phyloP scores from a whole-genome alignment of 1,284 basidiomycete genomes.

The Hypsizygus ulmarius region DNA sequence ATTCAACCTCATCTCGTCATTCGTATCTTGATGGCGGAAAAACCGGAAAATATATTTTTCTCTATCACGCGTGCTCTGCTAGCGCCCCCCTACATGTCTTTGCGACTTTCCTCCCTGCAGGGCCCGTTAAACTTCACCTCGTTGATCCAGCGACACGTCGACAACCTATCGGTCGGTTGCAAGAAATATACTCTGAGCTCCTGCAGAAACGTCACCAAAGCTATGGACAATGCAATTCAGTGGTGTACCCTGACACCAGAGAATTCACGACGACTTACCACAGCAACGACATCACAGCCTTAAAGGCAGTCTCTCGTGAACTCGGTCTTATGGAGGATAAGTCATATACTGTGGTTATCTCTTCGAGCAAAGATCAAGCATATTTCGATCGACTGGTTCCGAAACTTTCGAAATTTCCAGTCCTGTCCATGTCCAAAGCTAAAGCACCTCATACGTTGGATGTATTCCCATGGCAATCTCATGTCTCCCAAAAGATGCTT shows the following conservation, averaged over 20 bases:
- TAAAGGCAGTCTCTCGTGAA: constrained; percentile 90
- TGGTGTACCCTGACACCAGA: constrained; percentile 72
- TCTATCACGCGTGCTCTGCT: constrained; percentile 85
- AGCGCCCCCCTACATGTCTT: constrained; percentile 86
- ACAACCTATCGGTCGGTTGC: constrained; percentile 77
- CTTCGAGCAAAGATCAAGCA: constrained; percentile 79
- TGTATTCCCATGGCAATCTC: constrained; percentile 75
- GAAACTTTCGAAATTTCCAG: constrained; percentile 82
- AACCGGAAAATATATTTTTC: constrained; percentile 80
- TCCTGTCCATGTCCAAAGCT: constrained; percentile 82
- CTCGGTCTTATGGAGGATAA: constrained; percentile 72
- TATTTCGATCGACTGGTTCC: constrained; percentile 82
- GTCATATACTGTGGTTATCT: constrained; percentile 77
- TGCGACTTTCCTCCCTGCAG: constrained; percentile 80
- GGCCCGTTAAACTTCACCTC: constrained; percentile 77
- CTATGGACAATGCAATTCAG: constrained; percentile 43
- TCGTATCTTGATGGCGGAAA: constrained; percentile 78
- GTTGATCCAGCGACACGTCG: constrained; percentile 88
- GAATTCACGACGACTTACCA: constrained; percentile 81
- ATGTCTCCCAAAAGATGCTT: constrained; percentile 78
- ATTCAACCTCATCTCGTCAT: constrained; percentile 56
- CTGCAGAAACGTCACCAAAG: constrained; percentile 45
- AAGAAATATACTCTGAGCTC: constrained; percentile 69
- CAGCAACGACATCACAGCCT: constrained; percentile 72
- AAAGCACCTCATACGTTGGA: constrained; percentile 73